phyloP scores from a whole-genome alignment of 805 yeast species.

The Ogataea corticis region DNA sequence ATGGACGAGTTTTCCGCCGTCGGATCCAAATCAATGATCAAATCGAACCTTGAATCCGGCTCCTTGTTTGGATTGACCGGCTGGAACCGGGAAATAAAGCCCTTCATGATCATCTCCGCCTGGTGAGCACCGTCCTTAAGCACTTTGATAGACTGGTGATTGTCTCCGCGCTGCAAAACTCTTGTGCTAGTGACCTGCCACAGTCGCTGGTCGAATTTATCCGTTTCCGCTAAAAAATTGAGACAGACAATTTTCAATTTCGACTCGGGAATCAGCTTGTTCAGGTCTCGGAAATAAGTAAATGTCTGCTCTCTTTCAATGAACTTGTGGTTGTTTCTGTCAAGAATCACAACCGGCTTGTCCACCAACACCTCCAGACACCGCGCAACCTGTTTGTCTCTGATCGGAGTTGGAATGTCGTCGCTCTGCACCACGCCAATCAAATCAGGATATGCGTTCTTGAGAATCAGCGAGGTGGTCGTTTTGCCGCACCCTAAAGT shows the following conservation, averaged over 20 bases:
- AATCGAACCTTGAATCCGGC: slow-evolving; percentile 73
- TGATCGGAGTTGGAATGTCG: slow-evolving; percentile 53
- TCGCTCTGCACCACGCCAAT: slow-evolving; percentile 88
- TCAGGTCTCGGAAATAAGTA: slow-evolving; percentile 46
- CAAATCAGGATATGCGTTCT: slow-evolving; percentile 47
- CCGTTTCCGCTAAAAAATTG: slow-evolving; percentile 52
- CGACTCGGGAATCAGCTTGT: slow-evolving; percentile 43
- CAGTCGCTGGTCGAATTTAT: slow-evolving; percentile 31
- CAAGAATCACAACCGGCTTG: slow-evolving; percentile 61
- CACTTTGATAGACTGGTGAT: slow-evolving; percentile 79
- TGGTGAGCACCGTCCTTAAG: slow-evolving; percentile 45
- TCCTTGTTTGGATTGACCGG: slow-evolving; percentile 43
- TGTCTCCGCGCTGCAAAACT: slow-evolving; percentile 73
- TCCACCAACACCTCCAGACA: slow-evolving; percentile 44
- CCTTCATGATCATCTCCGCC: slow-evolving; percentile 65
- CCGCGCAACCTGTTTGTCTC: slow-evolving; percentile 47
- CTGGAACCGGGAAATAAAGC: slow-evolving; percentile 72
- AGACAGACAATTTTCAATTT: slow-evolving; percentile 64
- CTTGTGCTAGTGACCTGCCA: slow-evolving; percentile 59
- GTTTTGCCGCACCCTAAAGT: slow-evolving; percentile 96
- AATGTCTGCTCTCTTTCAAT: slow-evolving; percentile 72
- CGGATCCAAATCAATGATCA: slow-evolving; percentile 58
- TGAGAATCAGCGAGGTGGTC: slow-evolving; percentile 66
- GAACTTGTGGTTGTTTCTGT: slow-evolving; percentile 77
- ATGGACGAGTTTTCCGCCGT: slow-evolving; percentile 44